Base-by-base conservation (phyloP, 495 filamentous ascomycete species). In the Neurospora pannonica region DNA sequence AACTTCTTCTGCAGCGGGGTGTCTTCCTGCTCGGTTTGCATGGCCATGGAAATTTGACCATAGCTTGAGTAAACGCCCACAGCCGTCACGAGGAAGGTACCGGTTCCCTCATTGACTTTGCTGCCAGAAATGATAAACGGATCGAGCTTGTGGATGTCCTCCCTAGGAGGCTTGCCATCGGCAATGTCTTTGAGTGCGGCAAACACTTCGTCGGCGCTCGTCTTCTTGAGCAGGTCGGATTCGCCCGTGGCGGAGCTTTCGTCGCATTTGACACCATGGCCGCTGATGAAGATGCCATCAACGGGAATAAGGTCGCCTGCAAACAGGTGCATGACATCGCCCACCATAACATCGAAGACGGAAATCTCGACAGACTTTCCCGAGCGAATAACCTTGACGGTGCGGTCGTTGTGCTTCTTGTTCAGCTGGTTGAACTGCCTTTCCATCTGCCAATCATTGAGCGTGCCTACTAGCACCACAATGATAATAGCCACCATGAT, bases 71-170 rank as follows among this genome's bases (percentile, higher is more conserved):
- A 88, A 37, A 96, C 87, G 75, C 95, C 95, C 19, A 92, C 92
- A 34, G 94, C 90, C 2, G 95, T 98, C 62, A 96, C 91, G 71
- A 97, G 79, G 78, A 95, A 97, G 9, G 91, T 93, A 0, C 94
- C 94, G 36, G 96, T 89, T 31, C 95, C 95, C 84, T 98, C 95
- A 40, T 94, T 93, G 34, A 98, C 92, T 80, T 96, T 96, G 38
- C 91, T 91, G 67, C 95, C 95, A 9, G 95, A 98, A 48, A 97
- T 88, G 77, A 98, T 97, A 80, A 98, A 97, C 1, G 94, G 94
- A 76, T 98, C 95, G 78, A 95, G 84, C 80, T 97, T 97, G 74
- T 88, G 86, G 21, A 93, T 82, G 74, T 87, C 87, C 67, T 92
- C 87, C 39, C 91, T 86, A 13, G 75, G 48, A 19, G 71, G 69